Conservation (phyloP, 345 rosid species). For the Lepidium africanum region DNA sequence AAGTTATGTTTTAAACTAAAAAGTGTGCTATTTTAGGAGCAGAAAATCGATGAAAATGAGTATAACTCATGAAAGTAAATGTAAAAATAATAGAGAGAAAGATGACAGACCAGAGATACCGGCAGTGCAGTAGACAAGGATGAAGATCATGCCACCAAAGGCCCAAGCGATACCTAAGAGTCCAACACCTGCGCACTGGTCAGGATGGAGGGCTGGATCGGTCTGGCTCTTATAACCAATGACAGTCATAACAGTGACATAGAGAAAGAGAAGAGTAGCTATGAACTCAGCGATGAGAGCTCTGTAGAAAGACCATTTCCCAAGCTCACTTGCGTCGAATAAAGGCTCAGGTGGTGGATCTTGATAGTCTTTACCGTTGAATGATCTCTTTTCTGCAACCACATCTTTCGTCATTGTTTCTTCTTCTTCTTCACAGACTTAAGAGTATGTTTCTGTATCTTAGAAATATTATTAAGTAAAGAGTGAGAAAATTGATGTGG, state of each 20-base stretch:
- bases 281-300: too few species aligned
- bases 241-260: too few species aligned
- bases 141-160: too few species aligned
- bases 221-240: too few species aligned
- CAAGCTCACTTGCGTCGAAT: constrained; percentile 46
- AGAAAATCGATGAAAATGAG: neutral
- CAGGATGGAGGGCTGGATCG: too few species aligned
- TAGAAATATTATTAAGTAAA: neutral
- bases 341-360: constrained; percentile 82
- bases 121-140: too few species aligned
- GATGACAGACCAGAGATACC: neutral
- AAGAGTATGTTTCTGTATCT: neutral
- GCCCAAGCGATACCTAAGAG: too few species aligned
- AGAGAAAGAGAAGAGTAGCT: too few species aligned
- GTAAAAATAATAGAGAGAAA: constrained; percentile 3
- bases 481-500: constrained; percentile 12
- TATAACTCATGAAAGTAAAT: neutral
- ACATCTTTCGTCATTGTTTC: constrained; percentile 37
- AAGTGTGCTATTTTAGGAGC: neutral
- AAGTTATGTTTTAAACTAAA: neutral
- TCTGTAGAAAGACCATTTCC: neutral
- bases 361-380: constrained; percentile 64
- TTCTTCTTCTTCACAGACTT: neutral
- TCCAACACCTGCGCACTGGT: too few species aligned
- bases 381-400: constrained; percentile 37